Evolutionary conservation across 176 grass and related monocot species (phyloP).

Genomic region (Ananas comosus): DNA sequence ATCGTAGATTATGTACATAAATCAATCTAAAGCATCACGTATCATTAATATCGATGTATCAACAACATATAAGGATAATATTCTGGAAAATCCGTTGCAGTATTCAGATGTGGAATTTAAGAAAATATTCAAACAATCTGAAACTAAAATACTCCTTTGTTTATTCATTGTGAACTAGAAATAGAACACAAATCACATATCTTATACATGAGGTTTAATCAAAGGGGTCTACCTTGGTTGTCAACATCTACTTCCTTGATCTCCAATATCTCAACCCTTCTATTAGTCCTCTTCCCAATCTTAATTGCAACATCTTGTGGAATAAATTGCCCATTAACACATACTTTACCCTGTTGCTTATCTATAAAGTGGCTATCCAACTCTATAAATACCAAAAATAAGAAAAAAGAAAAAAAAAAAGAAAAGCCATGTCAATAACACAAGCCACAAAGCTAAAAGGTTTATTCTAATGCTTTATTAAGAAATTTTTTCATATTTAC

Average conservation of each 20-base stretch:
- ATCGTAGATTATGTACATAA: no score
- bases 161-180: no score
- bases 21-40: no score
- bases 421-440: neutral
- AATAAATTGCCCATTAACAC: constrained; percentile 47
- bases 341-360: constrained; percentile 64
- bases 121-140: no score
- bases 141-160: no score
- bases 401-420: neutral
- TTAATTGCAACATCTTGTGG: constrained; percentile 81
- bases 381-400: constrained; percentile 27
- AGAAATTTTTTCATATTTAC: constrained; percentile 8
- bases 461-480: no score
- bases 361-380: constrained; percentile 68
- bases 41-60: no score
- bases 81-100: no score
- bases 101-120: no score
- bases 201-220: no score
- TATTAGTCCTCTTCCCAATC: constrained; percentile 81
- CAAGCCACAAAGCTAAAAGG: neutral
- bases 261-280: constrained; percentile 76
- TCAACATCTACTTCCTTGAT: constrained; percentile 40
- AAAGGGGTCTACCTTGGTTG: constrained; percentile 3
- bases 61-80: no score
- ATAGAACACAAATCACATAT: no score